Evolutionary conservation across 441 rosid species (phyloP).

Genomic region (Pelargonium myrrhifolium): DNA sequence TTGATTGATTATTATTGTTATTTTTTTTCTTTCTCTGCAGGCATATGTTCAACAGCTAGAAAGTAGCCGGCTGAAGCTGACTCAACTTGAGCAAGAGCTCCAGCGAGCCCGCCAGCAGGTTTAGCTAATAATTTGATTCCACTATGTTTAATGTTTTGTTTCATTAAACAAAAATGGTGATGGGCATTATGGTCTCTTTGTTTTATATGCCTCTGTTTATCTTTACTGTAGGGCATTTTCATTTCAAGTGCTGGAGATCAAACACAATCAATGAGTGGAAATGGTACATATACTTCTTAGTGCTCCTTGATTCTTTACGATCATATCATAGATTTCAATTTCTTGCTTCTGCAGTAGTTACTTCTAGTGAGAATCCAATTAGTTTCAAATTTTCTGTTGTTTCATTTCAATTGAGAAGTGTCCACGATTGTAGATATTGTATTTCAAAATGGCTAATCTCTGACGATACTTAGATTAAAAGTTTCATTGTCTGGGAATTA

Average conservation of each 20-base stretch:
- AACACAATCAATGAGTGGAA: conserved; percentile 75
- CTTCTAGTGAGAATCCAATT: not conserved
- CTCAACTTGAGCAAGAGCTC: conserved; percentile 81
- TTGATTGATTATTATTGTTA: not conserved
- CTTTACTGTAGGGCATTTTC: conserved; percentile 55
- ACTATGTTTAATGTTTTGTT: conserved; percentile 3
- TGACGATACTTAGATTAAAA: not conserved
- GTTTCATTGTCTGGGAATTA: not conserved
- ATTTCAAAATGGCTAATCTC: not conserved
- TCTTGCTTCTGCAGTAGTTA: not conserved
- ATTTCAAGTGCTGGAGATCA: conserved; percentile 83
- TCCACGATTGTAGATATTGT: not conserved
- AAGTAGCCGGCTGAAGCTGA: conserved; percentile 74
- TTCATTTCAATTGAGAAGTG: not conserved
- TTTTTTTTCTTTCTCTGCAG: conserved; percentile 24
- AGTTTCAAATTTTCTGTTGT: not conserved
- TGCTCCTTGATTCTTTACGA: not conserved
- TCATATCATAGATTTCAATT: not conserved
- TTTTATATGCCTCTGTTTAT: conserved; percentile 11
- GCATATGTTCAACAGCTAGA: conserved; percentile 90
- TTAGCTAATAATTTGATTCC: conserved; percentile 6
- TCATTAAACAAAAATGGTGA: conserved; percentile 1
- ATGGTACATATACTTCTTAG: conserved; percentile 36
- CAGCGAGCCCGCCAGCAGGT: conserved; percentile 94
- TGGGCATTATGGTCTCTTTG: not conserved